Conservation (phyloP, 108 stramenopile genomes). For the Pseudonitzschia delicatissima region DNA sequence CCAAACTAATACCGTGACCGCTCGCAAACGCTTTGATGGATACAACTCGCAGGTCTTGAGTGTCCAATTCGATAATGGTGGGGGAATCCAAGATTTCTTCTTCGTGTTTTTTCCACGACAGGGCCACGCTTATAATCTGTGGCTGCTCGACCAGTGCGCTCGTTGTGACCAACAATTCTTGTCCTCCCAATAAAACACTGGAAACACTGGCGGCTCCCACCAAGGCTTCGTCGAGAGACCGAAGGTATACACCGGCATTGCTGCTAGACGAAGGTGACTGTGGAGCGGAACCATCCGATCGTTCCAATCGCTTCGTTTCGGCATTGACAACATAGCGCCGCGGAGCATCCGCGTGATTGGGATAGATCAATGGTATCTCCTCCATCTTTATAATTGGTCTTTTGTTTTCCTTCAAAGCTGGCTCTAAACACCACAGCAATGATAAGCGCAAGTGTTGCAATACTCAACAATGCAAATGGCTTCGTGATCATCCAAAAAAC, state of each 20-base stretch:
- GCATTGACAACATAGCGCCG: slow-evolving; percentile 33
- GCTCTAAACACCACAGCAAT: no score
- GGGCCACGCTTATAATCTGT: slow-evolving; percentile 24
- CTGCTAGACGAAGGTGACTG: not conserved
- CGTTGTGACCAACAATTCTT: slow-evolving; percentile 29
- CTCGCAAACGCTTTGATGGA: slow-evolving; percentile 12
- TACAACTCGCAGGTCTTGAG: slow-evolving; percentile 8
- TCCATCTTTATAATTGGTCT: no score
- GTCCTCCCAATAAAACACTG: slow-evolving; percentile 5
- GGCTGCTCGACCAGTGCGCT: slow-evolving; percentile 25
- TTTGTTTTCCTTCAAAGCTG: no score
- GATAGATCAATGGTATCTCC: slow-evolving; percentile 38
- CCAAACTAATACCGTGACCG: slow-evolving; percentile 10
- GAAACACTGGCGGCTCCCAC: slow-evolving; percentile 41
- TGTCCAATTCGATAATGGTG: slow-evolving; percentile 28
- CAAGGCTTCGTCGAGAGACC: slow-evolving; percentile 20
- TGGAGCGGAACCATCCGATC: not conserved
- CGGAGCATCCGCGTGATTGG: slow-evolving; percentile 15
- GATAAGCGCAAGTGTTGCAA: no score
- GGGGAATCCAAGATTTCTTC: slow-evolving; percentile 23
- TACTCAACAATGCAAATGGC: no score
- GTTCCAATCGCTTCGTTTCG: not conserved
- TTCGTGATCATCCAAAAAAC: no score
- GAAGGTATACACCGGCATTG: not conserved
- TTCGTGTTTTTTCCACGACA: slow-evolving; percentile 11